Conservation (phyloP, 805 yeast genomes). For the Candida anglica region DNA sequence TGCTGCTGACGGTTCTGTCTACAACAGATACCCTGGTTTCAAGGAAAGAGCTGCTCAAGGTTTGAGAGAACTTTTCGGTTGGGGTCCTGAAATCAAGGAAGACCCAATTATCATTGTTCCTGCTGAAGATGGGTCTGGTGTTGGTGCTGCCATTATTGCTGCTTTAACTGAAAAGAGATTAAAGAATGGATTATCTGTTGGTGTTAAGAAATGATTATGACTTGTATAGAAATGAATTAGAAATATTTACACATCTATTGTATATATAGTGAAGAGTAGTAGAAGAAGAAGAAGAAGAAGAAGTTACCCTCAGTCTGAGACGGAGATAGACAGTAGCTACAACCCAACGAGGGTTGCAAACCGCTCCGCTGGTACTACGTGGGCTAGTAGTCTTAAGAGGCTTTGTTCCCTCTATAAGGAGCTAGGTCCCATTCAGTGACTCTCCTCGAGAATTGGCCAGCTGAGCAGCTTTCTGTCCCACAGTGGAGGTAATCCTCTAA, state of each 20-base stretch:
- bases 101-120: conserved; percentile 85
- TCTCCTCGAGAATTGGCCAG: too few species aligned
- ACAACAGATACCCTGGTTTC: conserved; percentile 90
- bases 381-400: too few species aligned
- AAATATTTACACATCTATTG: background rate
- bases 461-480: too few species aligned
- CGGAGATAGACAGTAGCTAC: too few species aligned
- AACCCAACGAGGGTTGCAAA: too few species aligned
- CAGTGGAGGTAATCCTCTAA: too few species aligned
- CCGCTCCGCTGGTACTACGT: too few species aligned
- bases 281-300: too few species aligned
- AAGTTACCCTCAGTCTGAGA: too few species aligned
- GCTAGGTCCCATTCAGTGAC: too few species aligned
- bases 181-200: conserved; percentile 65
- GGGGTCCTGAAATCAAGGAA: conserved; percentile 48
- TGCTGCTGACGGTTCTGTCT: conserved; percentile 97
- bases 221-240: background rate
- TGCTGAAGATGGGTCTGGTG: conserved; percentile 98
- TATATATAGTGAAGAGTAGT: background rate
- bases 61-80: conserved; percentile 82
- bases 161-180: conserved; percentile 85
- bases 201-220: conserved; percentile 25
- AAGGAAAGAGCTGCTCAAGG: conserved; percentile 85
- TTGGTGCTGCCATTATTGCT: conserved; percentile 97
- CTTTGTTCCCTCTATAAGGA: too few species aligned